These are phyloP conservation scores for Colletotrichum melonis DNA, from an alignment of 2,329 filamentous ascomycete genomes.

Conservation along the genomic window DNA sequence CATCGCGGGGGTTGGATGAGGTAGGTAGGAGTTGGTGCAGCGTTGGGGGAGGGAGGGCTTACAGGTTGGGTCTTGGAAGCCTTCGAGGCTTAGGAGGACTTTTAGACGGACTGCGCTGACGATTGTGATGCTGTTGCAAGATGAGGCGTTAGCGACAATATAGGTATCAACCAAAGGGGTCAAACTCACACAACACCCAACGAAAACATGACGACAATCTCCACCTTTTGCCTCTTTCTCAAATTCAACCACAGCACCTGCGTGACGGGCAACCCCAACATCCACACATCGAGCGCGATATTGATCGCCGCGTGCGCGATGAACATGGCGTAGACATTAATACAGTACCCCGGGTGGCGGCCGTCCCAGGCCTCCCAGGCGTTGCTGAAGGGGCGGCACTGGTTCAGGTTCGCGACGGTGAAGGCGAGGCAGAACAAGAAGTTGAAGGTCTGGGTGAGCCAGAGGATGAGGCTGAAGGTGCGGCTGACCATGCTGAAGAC, in stretches of 20 bases:
- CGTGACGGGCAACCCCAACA: conserved; percentile 54
- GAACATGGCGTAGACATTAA: conserved; percentile 49
- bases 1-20: conserved; percentile 36
- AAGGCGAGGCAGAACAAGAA: conserved; percentile 39
- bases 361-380: conserved; percentile 54
- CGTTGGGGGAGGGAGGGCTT: conserved; percentile 16
- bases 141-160: not conserved
- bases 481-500: conserved; percentile 47
- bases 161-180: no score
- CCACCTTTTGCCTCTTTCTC: conserved; percentile 48
- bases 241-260: conserved; percentile 47
- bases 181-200: conserved; percentile 40
- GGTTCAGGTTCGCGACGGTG: conserved; percentile 49
- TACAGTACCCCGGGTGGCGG: conserved; percentile 43
- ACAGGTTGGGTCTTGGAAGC: conserved; percentile 50
- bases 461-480: conserved; percentile 40
- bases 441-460: conserved; percentile 36
- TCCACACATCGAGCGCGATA: conserved; percentile 55
- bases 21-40: no score
- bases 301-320: conserved; percentile 55
- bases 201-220: conserved; percentile 51
- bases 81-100: conserved; percentile 50
- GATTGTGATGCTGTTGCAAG: conserved; percentile 44
- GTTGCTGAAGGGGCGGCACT: conserved; percentile 54
- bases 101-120: conserved; percentile 52